Evolutionary conservation across 257 asterid genomes (phyloP).

Genomic region (Solanum chaucha): DNA sequence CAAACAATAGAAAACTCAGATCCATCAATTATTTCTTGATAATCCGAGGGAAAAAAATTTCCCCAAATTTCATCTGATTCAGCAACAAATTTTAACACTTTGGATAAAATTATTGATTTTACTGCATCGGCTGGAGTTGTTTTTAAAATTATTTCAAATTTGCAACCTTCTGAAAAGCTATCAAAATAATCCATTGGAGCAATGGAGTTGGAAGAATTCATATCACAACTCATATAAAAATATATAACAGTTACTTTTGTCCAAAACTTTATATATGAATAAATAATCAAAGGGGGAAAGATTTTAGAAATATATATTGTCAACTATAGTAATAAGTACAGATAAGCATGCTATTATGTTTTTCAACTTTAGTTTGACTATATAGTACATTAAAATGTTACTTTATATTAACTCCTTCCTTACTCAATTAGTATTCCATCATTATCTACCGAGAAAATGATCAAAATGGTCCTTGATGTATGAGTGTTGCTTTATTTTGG

Average conservation of each 20-base stretch:
- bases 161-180: background rate
- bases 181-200: background rate
- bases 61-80: slow-evolving; percentile 25
- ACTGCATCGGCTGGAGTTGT: background rate
- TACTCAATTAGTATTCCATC: too few species aligned
- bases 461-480: too few species aligned
- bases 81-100: slow-evolving; percentile 5
- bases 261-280: background rate
- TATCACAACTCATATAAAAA: background rate
- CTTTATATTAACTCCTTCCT: too few species aligned
- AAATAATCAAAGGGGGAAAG: background rate
- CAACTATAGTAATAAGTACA: background rate
- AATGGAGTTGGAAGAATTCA: background rate
- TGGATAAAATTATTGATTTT: background rate
- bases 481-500: too few species aligned
- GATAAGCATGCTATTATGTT: background rate
- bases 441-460: too few species aligned
- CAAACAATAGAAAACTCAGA: background rate
- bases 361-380: background rate
- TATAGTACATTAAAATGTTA: too few species aligned
- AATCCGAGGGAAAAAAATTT: background rate
- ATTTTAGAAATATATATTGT: background rate
- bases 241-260: background rate
- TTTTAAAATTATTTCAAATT: too few species aligned
- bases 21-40: too few species aligned